A percentile compares a stretch with the other conserved stretches of the same genome.
Conservation (phyloP, 805 yeast species). For the Saccharomycopsis sp. region DNA sequence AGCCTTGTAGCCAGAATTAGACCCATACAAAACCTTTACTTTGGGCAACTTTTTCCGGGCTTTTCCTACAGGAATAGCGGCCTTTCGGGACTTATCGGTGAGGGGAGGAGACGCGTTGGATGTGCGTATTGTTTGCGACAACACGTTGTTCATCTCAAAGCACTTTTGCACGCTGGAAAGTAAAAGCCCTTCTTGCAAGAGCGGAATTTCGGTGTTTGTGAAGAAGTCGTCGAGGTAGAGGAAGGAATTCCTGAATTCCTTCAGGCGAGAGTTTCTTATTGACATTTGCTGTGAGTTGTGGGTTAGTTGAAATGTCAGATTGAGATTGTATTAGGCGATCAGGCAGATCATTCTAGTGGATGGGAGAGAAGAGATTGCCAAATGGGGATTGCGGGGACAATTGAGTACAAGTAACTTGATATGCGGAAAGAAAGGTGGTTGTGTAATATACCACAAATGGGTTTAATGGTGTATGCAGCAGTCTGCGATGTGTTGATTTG, state of each 20-base stretch:
- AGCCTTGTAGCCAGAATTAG: background rate
- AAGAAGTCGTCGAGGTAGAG: background rate
- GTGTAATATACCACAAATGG: too few relatives aligned
- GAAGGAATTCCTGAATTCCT: background rate
- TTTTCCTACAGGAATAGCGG: background rate
- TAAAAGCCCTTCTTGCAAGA: background rate
- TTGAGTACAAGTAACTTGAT: too few relatives aligned
- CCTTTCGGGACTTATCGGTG: background rate
- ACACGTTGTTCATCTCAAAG: background rate
- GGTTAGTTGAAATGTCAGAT: too few relatives aligned
- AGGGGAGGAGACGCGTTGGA: background rate
- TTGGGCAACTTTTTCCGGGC: background rate
- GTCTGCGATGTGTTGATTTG: too few relatives aligned
- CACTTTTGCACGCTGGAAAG: background rate
- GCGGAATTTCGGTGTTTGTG: background rate
- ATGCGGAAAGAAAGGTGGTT: too few relatives aligned
- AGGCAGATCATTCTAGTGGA: too few relatives aligned
- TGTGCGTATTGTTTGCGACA: background rate
- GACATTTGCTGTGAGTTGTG: background rate
- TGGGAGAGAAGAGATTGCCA: too few relatives aligned
- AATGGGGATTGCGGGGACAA: too few relatives aligned
- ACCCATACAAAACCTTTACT: background rate
- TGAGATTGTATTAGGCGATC: too few relatives aligned
- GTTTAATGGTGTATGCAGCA: too few relatives aligned
- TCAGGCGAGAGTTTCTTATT: background rate